Percentiles rank a stretch among this genome's conserved stretches.
Evolutionary conservation across 2,329 filamentous ascomycete species (phyloP).

Genomic region (Scopulariopsis brevicaulis): DNA sequence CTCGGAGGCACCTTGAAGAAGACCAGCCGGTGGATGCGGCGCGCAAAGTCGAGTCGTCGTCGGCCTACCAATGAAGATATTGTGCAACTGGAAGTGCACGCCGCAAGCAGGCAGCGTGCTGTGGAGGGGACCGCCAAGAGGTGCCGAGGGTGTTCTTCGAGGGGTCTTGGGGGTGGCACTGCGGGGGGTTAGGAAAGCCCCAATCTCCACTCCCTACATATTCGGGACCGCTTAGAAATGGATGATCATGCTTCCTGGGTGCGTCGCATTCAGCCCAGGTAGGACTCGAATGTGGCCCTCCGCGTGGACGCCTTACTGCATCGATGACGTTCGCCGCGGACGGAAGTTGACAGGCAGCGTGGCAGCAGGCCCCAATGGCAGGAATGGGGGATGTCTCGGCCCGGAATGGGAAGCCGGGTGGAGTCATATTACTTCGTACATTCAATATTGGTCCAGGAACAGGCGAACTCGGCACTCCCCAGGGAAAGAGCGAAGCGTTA

Average conservation of each 20-base stretch:
- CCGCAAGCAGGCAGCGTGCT: not conserved
- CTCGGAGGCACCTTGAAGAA: too few relatives aligned
- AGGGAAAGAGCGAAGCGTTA: too few relatives aligned
- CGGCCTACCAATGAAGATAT: too few relatives aligned
- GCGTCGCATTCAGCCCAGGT: not conserved
- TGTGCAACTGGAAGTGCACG: too few relatives aligned
- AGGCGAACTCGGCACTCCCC: too few relatives aligned
- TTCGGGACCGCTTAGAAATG: not conserved
- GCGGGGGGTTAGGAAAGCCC: not conserved
- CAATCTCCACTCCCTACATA: not conserved
- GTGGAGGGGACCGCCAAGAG: not conserved
- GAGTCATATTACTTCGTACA: too few relatives aligned
- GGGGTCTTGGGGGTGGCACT: not conserved
- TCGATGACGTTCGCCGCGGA: not conserved
- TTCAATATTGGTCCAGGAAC: too few relatives aligned
- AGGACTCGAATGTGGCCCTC: too few relatives aligned
- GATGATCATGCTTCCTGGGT: not conserved
- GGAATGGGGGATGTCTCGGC: not conserved
- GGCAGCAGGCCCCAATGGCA: not conserved
- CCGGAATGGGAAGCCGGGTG: not conserved
- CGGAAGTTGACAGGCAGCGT: not conserved
- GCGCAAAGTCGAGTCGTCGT: too few relatives aligned
- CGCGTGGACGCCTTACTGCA: not conserved
- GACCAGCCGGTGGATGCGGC: too few relatives aligned
- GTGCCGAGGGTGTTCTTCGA: not conserved